A percentile compares a stretch with the other conserved stretches of the same genome.
Conservation (phyloP, 2,329 filamentous ascomycete species). For the Stagonosporopsis vannaccii region DNA sequence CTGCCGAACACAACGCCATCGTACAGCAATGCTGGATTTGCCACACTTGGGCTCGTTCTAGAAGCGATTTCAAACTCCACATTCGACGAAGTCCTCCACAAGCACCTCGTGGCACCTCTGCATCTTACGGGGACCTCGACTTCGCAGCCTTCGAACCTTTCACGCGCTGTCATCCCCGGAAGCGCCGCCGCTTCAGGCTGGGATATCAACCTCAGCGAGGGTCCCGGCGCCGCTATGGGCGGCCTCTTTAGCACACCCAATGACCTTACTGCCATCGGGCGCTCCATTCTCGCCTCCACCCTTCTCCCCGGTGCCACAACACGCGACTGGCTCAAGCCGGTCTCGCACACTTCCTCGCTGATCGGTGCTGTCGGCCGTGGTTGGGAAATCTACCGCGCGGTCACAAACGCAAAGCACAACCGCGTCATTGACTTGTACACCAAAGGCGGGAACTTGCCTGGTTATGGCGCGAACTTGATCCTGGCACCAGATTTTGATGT, state of each 20-base stretch:
- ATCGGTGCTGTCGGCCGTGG: constrained; percentile 46
- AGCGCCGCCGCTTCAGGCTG: constrained; percentile 4
- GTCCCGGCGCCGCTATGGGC: constrained; percentile 25
- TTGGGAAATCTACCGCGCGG: constrained; percentile 50
- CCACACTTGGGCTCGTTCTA: neutral
- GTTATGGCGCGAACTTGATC: constrained; percentile 50
- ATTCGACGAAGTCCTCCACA: constrained; percentile 49
- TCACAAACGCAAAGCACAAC: constrained; percentile 16
- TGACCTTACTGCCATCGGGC: constrained; percentile 50
- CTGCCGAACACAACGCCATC: neutral
- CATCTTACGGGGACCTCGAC: constrained; percentile 54
- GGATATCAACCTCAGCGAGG: constrained; percentile 10
- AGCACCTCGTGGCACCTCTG: constrained; percentile 54
- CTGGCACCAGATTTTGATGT: constrained; percentile 55
- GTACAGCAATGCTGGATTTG: neutral
- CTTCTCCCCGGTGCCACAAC: constrained; percentile 47
- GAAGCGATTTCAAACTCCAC: constrained; percentile 54
- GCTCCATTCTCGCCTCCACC: constrained; percentile 49
- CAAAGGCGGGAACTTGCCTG: constrained; percentile 53
- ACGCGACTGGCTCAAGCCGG: constrained; percentile 53
- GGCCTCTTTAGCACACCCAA: constrained; percentile 46
- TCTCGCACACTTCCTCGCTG: constrained; percentile 46
- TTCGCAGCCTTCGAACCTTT: constrained; percentile 22
- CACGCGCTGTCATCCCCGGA: constrained; percentile 16
- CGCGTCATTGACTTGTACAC: constrained; percentile 48